Percentiles rank a stretch among this genome's conserved stretches.
These are phyloP conservation scores for Exserohilum rostratum DNA, from an alignment of 2,329 filamentous ascomycete genomes.

Conservation along the genomic window DNA sequence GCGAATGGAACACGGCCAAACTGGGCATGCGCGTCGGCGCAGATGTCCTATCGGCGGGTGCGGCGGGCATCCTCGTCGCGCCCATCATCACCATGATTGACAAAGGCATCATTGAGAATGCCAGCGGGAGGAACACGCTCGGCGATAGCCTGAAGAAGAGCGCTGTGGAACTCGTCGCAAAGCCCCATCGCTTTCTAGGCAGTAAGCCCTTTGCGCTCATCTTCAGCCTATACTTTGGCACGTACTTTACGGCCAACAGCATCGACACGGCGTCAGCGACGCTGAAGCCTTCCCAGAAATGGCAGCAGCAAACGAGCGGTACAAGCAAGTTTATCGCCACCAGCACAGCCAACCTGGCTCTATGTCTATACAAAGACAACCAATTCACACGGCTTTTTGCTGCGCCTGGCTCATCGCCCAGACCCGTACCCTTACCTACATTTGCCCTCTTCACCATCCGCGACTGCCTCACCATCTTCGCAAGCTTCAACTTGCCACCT, in stretches of 20 bases:
- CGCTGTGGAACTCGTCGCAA: conserved; percentile 61
- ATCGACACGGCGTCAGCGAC: conserved; percentile 82
- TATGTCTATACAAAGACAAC: conserved; percentile 90
- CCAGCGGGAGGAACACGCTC: conserved; percentile 70
- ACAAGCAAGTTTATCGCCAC: conserved; percentile 81
- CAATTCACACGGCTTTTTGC: conserved; percentile 85
- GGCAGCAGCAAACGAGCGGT: conserved; percentile 77
- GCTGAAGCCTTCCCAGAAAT: conserved; percentile 58
- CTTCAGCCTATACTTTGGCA: conserved; percentile 77
- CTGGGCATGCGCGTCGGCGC: conserved; percentile 69
- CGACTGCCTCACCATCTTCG: conserved; percentile 89
- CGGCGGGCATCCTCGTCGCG: conserved; percentile 77
- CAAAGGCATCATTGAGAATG: conserved; percentile 78
- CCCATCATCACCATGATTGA: conserved; percentile 89
- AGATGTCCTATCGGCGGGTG: conserved; percentile 71
- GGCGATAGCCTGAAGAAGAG: conserved; percentile 65
- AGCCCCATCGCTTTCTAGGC: conserved; percentile 66
- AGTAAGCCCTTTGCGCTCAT: conserved; percentile 73
- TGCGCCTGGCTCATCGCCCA: conserved; percentile 51
- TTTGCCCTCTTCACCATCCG: conserved; percentile 81
- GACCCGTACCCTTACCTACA: conserved; percentile 69
- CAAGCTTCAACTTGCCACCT: conserved; percentile 87
- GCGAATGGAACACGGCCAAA: conserved; percentile 75
- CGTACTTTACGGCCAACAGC: conserved; percentile 85
- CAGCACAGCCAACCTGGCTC: conserved; percentile 78